Base-by-base conservation (phyloP, 202 grass and related monocot genomes). In the Panicum hallii region DNA sequence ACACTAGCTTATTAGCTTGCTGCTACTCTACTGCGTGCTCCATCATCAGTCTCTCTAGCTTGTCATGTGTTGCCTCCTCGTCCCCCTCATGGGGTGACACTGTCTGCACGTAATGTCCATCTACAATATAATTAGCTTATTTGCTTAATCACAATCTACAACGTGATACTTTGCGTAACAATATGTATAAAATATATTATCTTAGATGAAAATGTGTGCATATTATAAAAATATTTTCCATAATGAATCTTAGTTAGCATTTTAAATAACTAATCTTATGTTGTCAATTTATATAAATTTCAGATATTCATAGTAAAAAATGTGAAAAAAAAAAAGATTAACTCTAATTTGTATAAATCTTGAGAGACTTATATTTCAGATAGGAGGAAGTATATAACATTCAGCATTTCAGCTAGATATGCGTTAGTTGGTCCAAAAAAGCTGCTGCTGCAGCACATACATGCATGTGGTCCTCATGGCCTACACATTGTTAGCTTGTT, bases 41-140 rank as follows among this genome's bases (percentile, higher is more conserved):
- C 15, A 36, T 78, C 58, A 6, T 78, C 58, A 6, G 49, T 26
- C 26, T 79, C 58, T 79, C 44, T 79, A 78, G 43, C 38, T 76
- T 81, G 87, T 71, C 77, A 64, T 61, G 48, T 20, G 34, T 60
- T 63, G 75, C 45, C 46, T 79, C 26, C 77, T 53, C 30, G 30
- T 23, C 77, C 17, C 46, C 77, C 19, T 65, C 62, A 16, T 77
- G 15, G 58, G 44, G 40, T 36, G 23, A 65, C 60, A 65, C 58
- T 64, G 15, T 19, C 42, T 42, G 53, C 5, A 22, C 17, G 32
- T 23, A 75, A 20, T 60, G 53, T 44, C 10, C 49, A n/a, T 23
- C 56, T 22, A 23, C 26, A n/a, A 26, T 26, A 26, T 26, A 60
- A 17, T 14, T 13, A 57, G 54, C n/a, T 60, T 60, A n/a, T 60